Base-by-base conservation (phyloP, 768 basidiomycete genomes). In the Macrolepiota albuminosa region DNA sequence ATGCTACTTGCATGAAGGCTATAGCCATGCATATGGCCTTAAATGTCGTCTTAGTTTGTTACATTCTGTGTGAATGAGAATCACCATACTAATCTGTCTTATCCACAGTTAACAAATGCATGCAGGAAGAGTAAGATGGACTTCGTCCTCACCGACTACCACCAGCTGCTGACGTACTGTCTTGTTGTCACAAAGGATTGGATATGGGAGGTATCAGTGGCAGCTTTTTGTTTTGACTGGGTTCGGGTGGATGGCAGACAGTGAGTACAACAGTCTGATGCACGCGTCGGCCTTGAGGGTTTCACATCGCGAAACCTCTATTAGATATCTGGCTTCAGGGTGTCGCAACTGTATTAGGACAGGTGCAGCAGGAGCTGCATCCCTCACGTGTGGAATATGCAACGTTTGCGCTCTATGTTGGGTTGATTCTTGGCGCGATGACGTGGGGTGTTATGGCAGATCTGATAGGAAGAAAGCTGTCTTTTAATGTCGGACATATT, bases 361-460 rank as follows among this genome's bases (percentile, higher is more conserved):
- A 80, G 62, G 73, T 80, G 1, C 65, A 76, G 37, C 71, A 71
- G 60, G 79, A 81, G 43, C 63, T 82, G 46, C 71, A 76, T 46
- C 81, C 81, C 8, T 61, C 67, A 13, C 72, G 72, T 43, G 65
- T 81, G n/a, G 79, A 79, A 61, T 80, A 77, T 67, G 71, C 79
- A 2, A 80, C 78, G 8, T 66, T 82, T 29, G 72, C 80, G 0
- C 72, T 81, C 31, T 83, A 76, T 62, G 76, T 74, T 7, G 81
- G 81, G 1, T 66, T 83, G 34, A 79, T 81, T 16, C 67, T 78
- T 4, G 81, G 81, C 45, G 80, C 82, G 10, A 75, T 73, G 6
- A 67, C 65, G 2, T 83, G 82, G 82, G 82, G 82, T 24, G 64
- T 78, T 34, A 69, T 80, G 62, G 80, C 81, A 0, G 81, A 83